Conservation (phyloP, 169 alveolate genomes). For the Cryptosporidium ubiquitum region DNA sequence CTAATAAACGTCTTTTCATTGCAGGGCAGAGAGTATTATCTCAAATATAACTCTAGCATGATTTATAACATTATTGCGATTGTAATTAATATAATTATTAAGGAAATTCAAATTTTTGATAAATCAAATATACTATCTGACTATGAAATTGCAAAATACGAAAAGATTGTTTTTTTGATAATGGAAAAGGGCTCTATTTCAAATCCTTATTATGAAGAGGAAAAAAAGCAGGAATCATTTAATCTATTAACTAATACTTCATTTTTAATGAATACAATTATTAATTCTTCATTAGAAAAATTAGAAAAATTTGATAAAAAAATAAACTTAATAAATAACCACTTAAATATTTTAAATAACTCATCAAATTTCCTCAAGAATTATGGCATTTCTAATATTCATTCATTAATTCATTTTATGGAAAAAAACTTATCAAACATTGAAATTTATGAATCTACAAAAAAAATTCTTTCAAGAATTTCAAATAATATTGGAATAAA, state of each 20-base stretch:
- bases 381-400: conserved; percentile 40
- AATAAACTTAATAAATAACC: background rate
- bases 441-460: background rate
- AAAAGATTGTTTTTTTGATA: conserved; percentile 7
- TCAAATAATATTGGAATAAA: background rate
- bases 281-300: conserved; percentile 1
- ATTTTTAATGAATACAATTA: conserved; percentile 2
- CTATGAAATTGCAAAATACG: conserved; percentile 32
- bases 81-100: background rate
- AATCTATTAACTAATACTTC: background rate
- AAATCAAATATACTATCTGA: background rate
- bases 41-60: background rate
- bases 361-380: background rate
- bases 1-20: background rate
- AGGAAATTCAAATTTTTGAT: conserved; percentile 8
- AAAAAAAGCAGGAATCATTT: background rate
- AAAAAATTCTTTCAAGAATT: background rate
- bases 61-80: conserved; percentile 5
- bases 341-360: background rate
- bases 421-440: background rate
- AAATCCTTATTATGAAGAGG: background rate
- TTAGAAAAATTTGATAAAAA: background rate
- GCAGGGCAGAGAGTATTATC: background rate
- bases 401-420: background rate
- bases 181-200: background rate